Percentiles rank a stretch among this genome's conserved stretches.
phyloP scores from a whole-genome alignment of 2,329 filamentous ascomycete species.

The Talaromyces funiculosus region DNA sequence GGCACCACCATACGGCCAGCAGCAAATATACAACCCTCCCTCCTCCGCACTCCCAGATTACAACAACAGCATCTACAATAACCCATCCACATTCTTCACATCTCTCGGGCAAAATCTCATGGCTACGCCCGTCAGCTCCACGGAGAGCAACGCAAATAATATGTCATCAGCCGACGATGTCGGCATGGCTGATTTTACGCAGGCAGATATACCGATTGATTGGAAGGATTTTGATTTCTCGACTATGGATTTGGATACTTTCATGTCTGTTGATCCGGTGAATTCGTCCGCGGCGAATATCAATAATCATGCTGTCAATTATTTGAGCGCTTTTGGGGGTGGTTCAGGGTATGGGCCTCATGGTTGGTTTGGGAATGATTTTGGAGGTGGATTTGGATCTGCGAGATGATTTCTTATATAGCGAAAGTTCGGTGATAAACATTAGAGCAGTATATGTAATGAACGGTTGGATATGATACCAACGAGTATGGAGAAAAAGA shows the following conservation, averaged over 20 bases:
- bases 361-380: neutral
- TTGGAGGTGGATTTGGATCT: constrained; percentile 3
- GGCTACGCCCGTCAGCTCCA: neutral
- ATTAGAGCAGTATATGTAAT: neutral
- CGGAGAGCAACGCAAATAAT: constrained; percentile 4
- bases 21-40: neutral
- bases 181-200: constrained; percentile 32
- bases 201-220: constrained; percentile 28
- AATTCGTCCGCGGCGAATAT: constrained; percentile 1
- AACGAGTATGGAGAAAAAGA: neutral
- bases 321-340: neutral
- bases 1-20: neutral
- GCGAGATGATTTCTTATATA: constrained; percentile 5
- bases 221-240: constrained; percentile 37
- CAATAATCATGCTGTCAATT: neutral
- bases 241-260: constrained; percentile 36
- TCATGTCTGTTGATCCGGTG: constrained; percentile 31
- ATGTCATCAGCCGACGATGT: constrained; percentile 10
- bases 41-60: neutral
- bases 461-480: neutral
- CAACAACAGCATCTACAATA: neutral
- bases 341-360: neutral
- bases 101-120: constrained; percentile 15
- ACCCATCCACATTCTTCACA: constrained; percentile 14
- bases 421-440: neutral